Evolutionary conservation across 345 rosid genomes (phyloP).

Genomic region (Erodium maritimum): DNA sequence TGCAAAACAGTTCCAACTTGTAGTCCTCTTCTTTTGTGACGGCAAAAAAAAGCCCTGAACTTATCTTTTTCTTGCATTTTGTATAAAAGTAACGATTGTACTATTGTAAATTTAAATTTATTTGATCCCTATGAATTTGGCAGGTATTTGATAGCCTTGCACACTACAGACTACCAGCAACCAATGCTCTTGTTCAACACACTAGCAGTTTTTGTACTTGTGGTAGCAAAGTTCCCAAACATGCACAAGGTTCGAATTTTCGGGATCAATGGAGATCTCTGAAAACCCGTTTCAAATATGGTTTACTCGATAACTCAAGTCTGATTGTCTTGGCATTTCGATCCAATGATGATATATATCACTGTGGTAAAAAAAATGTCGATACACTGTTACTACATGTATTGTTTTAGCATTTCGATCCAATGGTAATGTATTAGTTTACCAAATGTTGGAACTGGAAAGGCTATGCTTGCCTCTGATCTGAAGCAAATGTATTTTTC

Average conservation of each 20-base stretch:
- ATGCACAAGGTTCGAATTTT: constrained; percentile 99
- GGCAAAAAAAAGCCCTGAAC: too few relatives aligned
- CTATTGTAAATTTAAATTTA: too few relatives aligned
- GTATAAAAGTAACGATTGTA: too few relatives aligned
- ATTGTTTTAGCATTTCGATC: background rate
- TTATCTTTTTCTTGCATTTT: too few relatives aligned
- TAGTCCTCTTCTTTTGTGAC: too few relatives aligned
- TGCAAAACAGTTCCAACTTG: too few relatives aligned
- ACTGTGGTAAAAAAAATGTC: background rate
- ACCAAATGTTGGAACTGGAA: background rate
- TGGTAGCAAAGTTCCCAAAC: constrained; percentile 91
- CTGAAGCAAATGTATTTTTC: background rate
- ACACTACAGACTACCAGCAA: constrained; percentile 85
- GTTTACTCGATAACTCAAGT: too few relatives aligned
- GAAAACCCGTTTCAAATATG: constrained; percentile 6
- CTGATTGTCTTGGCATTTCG: too few relatives aligned
- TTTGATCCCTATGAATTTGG: too few relatives aligned
- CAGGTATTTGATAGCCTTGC: constrained; percentile 96
- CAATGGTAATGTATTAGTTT: background rate
- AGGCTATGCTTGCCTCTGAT: background rate
- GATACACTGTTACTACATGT: background rate
- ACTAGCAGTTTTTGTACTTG: constrained; percentile 71
- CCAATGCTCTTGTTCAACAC: constrained; percentile 94
- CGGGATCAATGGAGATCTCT: constrained; percentile 80
- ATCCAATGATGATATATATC: background rate